Conservation (phyloP, 225 moss, liverwort and hornwort genomes). For the Neckera pumila region DNA sequence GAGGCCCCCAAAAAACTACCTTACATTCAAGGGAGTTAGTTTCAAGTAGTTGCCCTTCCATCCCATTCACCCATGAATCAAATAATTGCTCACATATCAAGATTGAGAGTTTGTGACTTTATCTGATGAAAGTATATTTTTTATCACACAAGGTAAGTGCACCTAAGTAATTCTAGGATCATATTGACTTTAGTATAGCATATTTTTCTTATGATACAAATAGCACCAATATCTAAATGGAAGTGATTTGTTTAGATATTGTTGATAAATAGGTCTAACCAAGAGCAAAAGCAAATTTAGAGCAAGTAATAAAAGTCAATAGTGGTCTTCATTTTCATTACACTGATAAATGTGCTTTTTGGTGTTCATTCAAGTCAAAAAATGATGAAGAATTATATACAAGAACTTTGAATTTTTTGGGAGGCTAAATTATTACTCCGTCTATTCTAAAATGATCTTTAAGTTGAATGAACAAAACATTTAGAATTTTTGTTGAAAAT, state of each 20-base stretch:
- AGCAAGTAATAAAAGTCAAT: background rate
- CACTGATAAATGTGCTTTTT: fast-evolving
- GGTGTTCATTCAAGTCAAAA: background rate
- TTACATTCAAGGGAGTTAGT: too few species aligned
- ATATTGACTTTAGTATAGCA: background rate
- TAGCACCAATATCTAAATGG: background rate
- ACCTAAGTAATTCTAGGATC: too few species aligned
- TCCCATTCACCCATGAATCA: background rate
- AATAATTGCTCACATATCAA: background rate
- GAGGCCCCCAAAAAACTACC: too few species aligned
- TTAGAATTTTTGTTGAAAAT: background rate
- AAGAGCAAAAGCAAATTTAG: background rate
- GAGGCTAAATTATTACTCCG: background rate
- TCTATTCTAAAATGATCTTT: fast-evolving
- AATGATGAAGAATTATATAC: background rate
- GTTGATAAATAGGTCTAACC: background rate
- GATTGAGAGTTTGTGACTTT: background rate
- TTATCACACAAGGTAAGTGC: too few species aligned
- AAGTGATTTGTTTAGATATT: background rate
- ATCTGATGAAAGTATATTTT: background rate
- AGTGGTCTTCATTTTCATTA: background rate
- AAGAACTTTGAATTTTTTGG: background rate
- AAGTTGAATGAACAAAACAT: background rate
- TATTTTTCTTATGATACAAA: background rate
- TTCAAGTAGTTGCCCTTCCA: too few species aligned